phyloP scores from a whole-genome alignment of 2,329 filamentous ascomycete species.

The Talaromyces sp. region DNA sequence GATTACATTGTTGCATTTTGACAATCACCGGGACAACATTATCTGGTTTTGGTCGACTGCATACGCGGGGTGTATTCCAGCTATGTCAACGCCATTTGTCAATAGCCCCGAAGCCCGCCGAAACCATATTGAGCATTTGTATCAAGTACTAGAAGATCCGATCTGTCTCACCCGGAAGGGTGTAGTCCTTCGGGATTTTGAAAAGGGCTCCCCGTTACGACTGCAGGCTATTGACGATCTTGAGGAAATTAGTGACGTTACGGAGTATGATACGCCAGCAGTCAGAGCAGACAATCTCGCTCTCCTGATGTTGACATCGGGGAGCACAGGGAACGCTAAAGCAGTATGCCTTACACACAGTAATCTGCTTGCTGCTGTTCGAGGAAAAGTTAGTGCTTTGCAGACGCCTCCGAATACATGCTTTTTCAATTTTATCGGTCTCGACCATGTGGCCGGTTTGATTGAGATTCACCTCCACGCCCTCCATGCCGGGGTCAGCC shows the following conservation, averaged over 20 bases:
- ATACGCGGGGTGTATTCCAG: conserved; percentile 28
- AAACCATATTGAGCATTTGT: conserved; percentile 25
- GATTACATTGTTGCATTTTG: conserved; percentile 22
- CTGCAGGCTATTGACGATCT: background rate
- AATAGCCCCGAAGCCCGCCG: conserved; percentile 23
- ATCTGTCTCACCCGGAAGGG: background rate
- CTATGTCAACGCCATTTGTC: conserved; percentile 28
- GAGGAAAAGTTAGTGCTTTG: conserved; percentile 31
- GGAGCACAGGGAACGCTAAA: conserved; percentile 48
- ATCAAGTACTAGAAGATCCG: conserved; percentile 21
- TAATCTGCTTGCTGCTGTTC: conserved; percentile 39
- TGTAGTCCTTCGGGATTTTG: background rate
- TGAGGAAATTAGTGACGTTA: background rate
- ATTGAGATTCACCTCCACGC: conserved; percentile 36
- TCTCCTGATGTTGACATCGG: conserved; percentile 48
- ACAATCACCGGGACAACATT: conserved; percentile 30
- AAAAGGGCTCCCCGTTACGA: background rate
- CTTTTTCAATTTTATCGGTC: conserved; percentile 36
- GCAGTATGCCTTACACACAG: conserved; percentile 42
- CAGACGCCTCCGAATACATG: background rate
- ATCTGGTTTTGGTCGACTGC: conserved; percentile 36
- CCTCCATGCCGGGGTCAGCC: conserved; percentile 36
- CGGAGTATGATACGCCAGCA: background rate
- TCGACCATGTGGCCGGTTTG: conserved; percentile 37
- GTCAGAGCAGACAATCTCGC: conserved; percentile 17